Base-by-base conservation (phyloP, 2,329 filamentous ascomycete genomes). In the Fusarium nisikadoi region DNA sequence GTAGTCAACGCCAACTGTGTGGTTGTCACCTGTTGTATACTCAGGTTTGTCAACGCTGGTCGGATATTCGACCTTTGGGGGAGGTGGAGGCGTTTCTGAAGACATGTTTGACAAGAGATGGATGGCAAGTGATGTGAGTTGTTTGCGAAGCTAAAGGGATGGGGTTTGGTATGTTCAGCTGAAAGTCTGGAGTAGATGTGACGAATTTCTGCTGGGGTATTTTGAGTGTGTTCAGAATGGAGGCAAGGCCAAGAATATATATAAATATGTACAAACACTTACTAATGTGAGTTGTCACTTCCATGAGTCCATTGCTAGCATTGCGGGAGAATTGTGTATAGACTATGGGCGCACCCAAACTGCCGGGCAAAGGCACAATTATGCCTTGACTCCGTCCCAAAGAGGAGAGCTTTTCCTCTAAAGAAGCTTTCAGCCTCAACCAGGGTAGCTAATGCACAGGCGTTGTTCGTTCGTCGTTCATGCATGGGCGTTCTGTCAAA, bases 1-100 rank as follows among this genome's bases (percentile, higher is more conserved):
- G 25, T 54, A 42, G 36, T 54, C 50, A 42, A 54, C 50, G 20
- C 50, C 50, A n/a, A 54, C 50, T 17, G 50, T 54, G 36, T 54
- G 50, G 11, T 25, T 39, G n/a, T 54, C 50, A n/a, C 25, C 6
- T 29, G 50, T 54, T 42, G 50, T 54, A 41, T 31, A 20, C 6
- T 31, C 50, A 31, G 50, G 50, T 4, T 29, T 41, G 35, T 42
- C 50, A 12, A 54, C 25, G 50, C 50, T 54, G 50, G 35, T n/a
- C 4, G 50, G 50, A 42, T 42, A 41, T 42, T 54, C 50, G 16
- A 54, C 50, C 36, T 54, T 54, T 54, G 36, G 50, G 3, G 50
- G 35, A 10, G 33, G 33, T 7, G 25, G 14, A 23, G 50, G 16
- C 10, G 36, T 9, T 29, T 54, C 35, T 29, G 50, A 54, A 31